These are phyloP conservation scores for Boletus holoroseus DNA, from an alignment of 1,284 basidiomycete species.

Conservation along the genomic window DNA sequence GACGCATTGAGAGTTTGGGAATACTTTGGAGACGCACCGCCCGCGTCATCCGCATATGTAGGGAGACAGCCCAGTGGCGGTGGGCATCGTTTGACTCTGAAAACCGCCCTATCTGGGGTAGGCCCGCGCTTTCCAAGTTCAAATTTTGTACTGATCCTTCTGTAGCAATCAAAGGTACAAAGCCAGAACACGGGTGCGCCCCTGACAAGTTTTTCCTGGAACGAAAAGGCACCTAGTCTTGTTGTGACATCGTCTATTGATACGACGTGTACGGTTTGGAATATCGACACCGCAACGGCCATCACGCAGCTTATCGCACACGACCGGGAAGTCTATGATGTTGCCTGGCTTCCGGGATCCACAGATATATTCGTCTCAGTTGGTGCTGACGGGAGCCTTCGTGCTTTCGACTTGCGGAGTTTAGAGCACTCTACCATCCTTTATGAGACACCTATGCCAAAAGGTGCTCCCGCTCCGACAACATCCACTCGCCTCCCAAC, in stretches of 20 bases:
- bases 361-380: constrained; percentile 98
- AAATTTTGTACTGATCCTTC: constrained; percentile 12
- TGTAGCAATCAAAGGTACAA: constrained; percentile 81
- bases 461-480: constrained; percentile 56
- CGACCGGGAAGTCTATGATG: constrained; percentile 96
- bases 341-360: constrained; percentile 97
- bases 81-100: constrained; percentile 59
- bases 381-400: constrained; percentile 93
- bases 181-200: constrained; percentile 80
- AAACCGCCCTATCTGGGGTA: constrained; percentile 78
- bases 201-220: constrained; percentile 94
- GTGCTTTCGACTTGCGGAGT: constrained; percentile 94
- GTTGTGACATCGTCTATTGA: constrained; percentile 96
- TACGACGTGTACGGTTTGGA: constrained; percentile 95
- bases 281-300: constrained; percentile 92
- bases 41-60: constrained; percentile 61
- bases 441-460: constrained; percentile 87
- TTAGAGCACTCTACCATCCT: constrained; percentile 98
- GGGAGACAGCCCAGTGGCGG: constrained; percentile 55
- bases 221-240: constrained; percentile 78
- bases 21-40: constrained; percentile 58
- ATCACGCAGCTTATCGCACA: constrained; percentile 98
- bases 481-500: constrained; percentile 64
- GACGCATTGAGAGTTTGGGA: constrained; percentile 90
- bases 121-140: constrained; percentile 32